These are phyloP conservation scores for Xeromyces bisporus DNA, from an alignment of 495 filamentous ascomycete genomes.

Conservation along the genomic window DNA sequence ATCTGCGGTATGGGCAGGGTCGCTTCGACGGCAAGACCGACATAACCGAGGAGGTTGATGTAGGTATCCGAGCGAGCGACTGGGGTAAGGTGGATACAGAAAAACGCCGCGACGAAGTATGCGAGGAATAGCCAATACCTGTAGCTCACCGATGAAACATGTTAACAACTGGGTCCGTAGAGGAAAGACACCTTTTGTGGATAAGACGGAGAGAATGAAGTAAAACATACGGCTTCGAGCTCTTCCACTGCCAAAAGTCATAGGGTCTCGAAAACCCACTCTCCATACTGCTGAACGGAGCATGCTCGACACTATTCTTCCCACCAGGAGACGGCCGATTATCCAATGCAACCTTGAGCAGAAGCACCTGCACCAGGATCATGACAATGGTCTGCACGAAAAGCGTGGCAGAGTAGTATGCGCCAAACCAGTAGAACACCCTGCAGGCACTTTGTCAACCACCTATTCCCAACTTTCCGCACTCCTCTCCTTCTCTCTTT, in stretches of 20 bases:
- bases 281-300: slow-evolving; percentile 21
- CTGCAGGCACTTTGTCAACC: slow-evolving; percentile 21
- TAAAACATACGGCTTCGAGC: slow-evolving; percentile 49
- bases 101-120: slow-evolving; percentile 48
- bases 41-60: slow-evolving; percentile 54
- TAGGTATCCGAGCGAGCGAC: slow-evolving; percentile 46
- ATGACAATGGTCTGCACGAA: slow-evolving; percentile 77
- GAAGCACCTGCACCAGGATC: slow-evolving; percentile 61
- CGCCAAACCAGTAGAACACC: slow-evolving; percentile 89
- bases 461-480: too few relatives aligned
- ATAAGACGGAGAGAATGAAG: not conserved
- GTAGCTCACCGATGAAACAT: not conserved
- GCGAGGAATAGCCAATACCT: slow-evolving; percentile 82
- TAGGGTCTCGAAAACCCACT: slow-evolving; percentile 44
- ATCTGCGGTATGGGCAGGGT: slow-evolving; percentile 83
- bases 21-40: slow-evolving; percentile 81
- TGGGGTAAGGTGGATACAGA: slow-evolving; percentile 53
- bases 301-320: slow-evolving; percentile 34
- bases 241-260: slow-evolving; percentile 89
- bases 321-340: slow-evolving; percentile 54
- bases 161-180: not conserved
- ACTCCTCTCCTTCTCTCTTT: not conserved
- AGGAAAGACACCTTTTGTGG: not conserved
- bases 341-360: slow-evolving; percentile 81
- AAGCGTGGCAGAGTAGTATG: slow-evolving; percentile 61